Percentiles rank a stretch among this genome's conserved stretches.
Evolutionary conservation across 331 rosid genomes (phyloP).

Genomic region (Spiraea crenata): DNA sequence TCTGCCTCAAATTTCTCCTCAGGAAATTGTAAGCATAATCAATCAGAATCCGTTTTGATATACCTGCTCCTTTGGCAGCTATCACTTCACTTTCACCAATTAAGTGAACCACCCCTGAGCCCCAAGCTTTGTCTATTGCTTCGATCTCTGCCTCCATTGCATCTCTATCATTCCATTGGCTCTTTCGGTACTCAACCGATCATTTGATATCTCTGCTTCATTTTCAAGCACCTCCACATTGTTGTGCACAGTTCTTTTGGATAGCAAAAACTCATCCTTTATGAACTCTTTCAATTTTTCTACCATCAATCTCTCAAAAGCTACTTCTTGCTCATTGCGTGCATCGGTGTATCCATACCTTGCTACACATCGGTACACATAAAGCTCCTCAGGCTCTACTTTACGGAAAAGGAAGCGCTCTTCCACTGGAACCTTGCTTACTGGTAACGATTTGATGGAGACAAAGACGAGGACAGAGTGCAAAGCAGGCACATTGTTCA

Average conservation of each 20-base stretch:
- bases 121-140: constrained; percentile 28
- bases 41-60: constrained; percentile 42
- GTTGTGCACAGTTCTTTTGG: constrained; percentile 2
- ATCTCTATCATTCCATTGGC: too few species aligned
- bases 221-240: neutral
- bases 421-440: constrained; percentile 38
- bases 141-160: constrained; percentile 27
- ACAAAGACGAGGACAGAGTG: constrained; percentile 58
- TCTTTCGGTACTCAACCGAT: too few species aligned
- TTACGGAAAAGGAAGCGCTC: constrained; percentile 42
- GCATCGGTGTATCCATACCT: constrained; percentile 54
- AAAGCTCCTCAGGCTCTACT: constrained; percentile 35
- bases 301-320: constrained; percentile 42
- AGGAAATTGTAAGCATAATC: constrained; percentile 55
- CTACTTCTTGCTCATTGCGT: constrained; percentile 31
- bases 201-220: too few species aligned
- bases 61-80: constrained; percentile 36
- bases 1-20: constrained; percentile 53
- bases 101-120: constrained; percentile 49
- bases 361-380: constrained; percentile 47
- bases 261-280: constrained; percentile 1
- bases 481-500: constrained; percentile 44
- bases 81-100: constrained; percentile 58
- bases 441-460: constrained; percentile 52
- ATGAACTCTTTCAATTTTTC: constrained; percentile 37